Evolutionary conservation across 345 rosid genomes (phyloP).

Genomic region (Tarenaya hassleriana): DNA sequence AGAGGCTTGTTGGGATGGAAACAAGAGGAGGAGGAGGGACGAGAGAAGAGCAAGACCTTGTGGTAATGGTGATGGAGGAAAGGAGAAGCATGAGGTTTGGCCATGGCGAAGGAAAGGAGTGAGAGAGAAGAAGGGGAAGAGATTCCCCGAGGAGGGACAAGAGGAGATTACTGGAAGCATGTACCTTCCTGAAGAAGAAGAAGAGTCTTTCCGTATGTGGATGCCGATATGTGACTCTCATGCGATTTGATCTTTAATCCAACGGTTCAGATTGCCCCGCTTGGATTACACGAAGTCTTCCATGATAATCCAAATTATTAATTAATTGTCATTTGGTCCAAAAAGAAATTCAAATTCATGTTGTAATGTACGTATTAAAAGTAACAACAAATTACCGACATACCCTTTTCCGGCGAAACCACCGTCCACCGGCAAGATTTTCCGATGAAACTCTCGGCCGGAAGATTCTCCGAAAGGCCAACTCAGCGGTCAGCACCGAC

Average conservation of each 20-base stretch:
- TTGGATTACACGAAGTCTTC: constrained; percentile 11
- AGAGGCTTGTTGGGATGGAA: too few relatives aligned
- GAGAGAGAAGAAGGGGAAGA: constrained; percentile 19
- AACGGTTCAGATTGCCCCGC: constrained; percentile 16
- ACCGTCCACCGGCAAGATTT: constrained; percentile 31
- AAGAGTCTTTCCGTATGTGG: not conserved
- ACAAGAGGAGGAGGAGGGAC: constrained; percentile 24
- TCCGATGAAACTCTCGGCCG: constrained; percentile 26
- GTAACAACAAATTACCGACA: constrained; percentile 31
- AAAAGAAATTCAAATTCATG: too few relatives aligned
- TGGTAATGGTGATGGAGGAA: constrained; percentile 28
- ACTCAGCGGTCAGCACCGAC: constrained; percentile 31
- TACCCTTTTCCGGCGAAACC: constrained; percentile 23
- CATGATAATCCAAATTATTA: too few relatives aligned
- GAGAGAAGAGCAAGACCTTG: constrained; percentile 22
- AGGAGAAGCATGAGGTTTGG: constrained; percentile 31
- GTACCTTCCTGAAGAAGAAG: constrained; percentile 35
- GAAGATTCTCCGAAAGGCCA: constrained; percentile 34
- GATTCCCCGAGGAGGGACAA: constrained; percentile 34
- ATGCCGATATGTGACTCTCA: constrained; percentile 25
- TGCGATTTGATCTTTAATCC: constrained; percentile 26
- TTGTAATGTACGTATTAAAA: too few relatives aligned
- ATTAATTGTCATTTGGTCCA: too few relatives aligned
- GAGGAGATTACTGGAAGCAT: constrained; percentile 57
- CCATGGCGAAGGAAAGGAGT: constrained; percentile 31